phyloP scores from a whole-genome alignment of 2,329 filamentous ascomycete genomes.

The Grosmannia serpens region DNA sequence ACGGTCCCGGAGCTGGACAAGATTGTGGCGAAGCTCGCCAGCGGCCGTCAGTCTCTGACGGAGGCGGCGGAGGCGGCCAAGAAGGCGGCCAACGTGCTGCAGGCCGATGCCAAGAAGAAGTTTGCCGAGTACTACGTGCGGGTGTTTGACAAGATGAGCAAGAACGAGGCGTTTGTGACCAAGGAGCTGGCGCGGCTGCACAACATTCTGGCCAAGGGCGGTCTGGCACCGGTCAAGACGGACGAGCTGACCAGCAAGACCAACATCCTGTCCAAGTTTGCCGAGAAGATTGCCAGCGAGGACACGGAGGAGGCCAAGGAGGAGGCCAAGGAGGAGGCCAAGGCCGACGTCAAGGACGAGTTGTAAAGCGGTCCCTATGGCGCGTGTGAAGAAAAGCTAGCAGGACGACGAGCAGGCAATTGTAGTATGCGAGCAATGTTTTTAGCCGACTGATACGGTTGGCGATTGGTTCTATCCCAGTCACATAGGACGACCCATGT shows the following conservation, averaged over 20 bases:
- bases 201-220: conserved; percentile 74
- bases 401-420: neutral
- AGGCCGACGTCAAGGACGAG: neutral
- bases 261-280: conserved; percentile 78
- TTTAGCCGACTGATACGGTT: too few species aligned
- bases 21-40: conserved; percentile 60
- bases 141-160: conserved; percentile 72
- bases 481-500: too few species aligned
- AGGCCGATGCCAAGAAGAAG: conserved; percentile 53
- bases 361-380: neutral
- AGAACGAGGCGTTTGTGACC: conserved; percentile 65
- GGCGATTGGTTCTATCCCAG: too few species aligned
- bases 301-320: neutral
- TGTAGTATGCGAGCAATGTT: neutral
- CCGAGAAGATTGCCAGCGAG: conserved; percentile 45
- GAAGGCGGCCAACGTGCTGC: conserved; percentile 55
- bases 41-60: conserved; percentile 45
- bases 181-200: conserved; percentile 80
- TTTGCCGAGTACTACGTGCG: conserved; percentile 92
- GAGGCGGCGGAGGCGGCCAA: conserved; percentile 60
- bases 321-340: neutral
- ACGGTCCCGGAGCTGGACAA: conserved; percentile 69
- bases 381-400: neutral
- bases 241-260: conserved; percentile 79
- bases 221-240: conserved; percentile 71